Conservation (phyloP, 2,329 filamentous ascomycete genomes). For the Fusarium mexicanum region DNA sequence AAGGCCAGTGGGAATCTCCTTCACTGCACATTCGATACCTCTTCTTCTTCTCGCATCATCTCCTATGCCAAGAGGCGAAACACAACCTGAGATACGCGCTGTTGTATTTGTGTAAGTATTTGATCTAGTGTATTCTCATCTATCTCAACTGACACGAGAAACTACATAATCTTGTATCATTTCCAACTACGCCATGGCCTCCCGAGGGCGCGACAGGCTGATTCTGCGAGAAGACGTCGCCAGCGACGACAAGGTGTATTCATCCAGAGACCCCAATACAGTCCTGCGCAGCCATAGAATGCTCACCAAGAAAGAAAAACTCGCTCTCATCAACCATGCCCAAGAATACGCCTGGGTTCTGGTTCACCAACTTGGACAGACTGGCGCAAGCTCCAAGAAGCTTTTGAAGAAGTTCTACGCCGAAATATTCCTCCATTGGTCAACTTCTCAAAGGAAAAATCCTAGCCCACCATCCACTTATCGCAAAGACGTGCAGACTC, state of each 20-base stretch:
- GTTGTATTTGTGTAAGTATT: not conserved
- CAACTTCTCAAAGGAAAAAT: not conserved
- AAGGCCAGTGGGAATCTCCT: not conserved
- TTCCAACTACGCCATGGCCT: not conserved
- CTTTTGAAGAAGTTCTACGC: not conserved
- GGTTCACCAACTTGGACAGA: not conserved
- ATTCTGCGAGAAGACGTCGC: not conserved
- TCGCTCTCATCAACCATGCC: not conserved
- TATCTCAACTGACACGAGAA: not conserved
- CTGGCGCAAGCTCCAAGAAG: not conserved
- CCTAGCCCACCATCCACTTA: not conserved
- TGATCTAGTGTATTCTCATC: not conserved
- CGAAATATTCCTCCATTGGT: not conserved
- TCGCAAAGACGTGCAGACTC: not conserved
- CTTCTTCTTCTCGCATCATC: not conserved
- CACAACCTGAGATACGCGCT: accelerated
- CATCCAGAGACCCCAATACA: not conserved
- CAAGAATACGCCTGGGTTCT: not conserved
- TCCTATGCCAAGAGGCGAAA: not conserved
- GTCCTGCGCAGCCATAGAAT: not conserved
- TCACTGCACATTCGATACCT: not conserved
- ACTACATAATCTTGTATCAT: not conserved
- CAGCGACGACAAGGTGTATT: not conserved
- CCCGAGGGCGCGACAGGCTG: not conserved
- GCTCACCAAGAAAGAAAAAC: not conserved